A percentile compares a stretch with the other conserved stretches of the same genome.
Conservation (phyloP, 2,329 filamentous ascomycete genomes). For the Pseudopyrenochaeta lycopersici region DNA sequence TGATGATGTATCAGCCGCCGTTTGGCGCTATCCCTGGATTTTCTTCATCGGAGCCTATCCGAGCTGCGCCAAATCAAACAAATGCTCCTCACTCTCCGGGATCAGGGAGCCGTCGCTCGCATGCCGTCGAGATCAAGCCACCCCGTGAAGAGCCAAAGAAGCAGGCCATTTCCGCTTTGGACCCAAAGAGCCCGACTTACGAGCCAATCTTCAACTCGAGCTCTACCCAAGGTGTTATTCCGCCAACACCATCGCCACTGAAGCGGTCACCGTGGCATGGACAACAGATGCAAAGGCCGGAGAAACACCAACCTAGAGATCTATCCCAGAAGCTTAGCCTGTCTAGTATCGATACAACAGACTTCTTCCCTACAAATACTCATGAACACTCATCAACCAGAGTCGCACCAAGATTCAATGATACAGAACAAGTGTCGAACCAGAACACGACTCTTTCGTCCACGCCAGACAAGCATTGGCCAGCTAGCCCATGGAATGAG, state of each 20-base stretch:
- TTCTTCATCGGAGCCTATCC: constrained; percentile 25
- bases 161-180: constrained; percentile 35
- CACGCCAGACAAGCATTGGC: constrained; percentile 49
- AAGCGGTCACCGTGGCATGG: constrained; percentile 39
- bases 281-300: constrained; percentile 22
- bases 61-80: constrained; percentile 26
- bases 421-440: constrained; percentile 16
- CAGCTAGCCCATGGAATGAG: constrained; percentile 47
- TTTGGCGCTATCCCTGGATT: constrained; percentile 30
- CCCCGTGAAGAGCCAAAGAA: constrained; percentile 41
- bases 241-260: constrained; percentile 45
- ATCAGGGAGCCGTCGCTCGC: constrained; percentile 49
- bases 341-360: constrained; percentile 51
- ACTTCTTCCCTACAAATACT: constrained; percentile 53
- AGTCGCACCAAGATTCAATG: constrained; percentile 31
- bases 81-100: constrained; percentile 37
- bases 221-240: constrained; percentile 20
- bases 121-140: constrained; percentile 53
- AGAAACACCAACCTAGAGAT: constrained; percentile 22
- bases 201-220: constrained; percentile 39
- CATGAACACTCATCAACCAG: constrained; percentile 52
- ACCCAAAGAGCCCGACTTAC: constrained; percentile 53
- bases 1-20: constrained; percentile 39
- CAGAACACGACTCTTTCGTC: constrained; percentile 31
- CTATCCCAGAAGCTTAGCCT: constrained; percentile 47